Evolutionary conservation across 495 filamentous ascomycete species (phyloP).

Genomic region (Penicillium nucicola): DNA sequence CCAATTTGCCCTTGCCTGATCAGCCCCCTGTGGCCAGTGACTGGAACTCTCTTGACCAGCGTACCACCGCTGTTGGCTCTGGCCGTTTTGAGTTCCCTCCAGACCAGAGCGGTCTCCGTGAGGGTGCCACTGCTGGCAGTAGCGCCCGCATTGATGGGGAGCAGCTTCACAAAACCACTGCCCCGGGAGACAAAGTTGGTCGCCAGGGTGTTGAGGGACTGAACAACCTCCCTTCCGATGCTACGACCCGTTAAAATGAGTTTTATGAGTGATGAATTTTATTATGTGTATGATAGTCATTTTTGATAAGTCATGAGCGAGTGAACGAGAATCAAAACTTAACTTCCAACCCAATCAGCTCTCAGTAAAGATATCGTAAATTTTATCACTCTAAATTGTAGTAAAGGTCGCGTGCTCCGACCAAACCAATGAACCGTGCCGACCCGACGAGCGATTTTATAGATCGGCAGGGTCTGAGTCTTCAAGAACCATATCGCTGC

Average conservation of each 20-base stretch:
- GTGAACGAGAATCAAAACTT: constrained; percentile 6
- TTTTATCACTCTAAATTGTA: no score
- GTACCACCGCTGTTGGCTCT: constrained; percentile 65
- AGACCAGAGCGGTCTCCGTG: constrained; percentile 53
- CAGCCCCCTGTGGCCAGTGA: constrained; percentile 70
- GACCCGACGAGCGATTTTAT: background rate
- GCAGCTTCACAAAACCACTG: constrained; percentile 38
- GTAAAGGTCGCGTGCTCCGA: no score
- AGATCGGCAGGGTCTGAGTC: background rate
- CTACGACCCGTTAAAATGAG: constrained; percentile 27
- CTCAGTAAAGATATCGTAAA: no score
- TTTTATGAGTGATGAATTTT: background rate
- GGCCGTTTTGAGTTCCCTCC: constrained; percentile 51
- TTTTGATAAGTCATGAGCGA: constrained; percentile 4
- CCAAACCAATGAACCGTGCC: background rate
- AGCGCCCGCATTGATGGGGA: constrained; percentile 49
- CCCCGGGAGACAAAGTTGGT: constrained; percentile 42
- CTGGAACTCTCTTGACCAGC: constrained; percentile 68
- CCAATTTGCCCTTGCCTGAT: constrained; percentile 77
- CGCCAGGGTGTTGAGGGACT: constrained; percentile 53
- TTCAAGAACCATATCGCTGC: background rate
- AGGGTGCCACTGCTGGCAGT: constrained; percentile 60
- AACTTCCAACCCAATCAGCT: background rate
- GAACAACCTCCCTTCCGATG: constrained; percentile 50
- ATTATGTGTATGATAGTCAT: constrained; percentile 15